These are phyloP conservation scores for Chrysophaeum taylorii DNA, from an alignment of 352 stramenopile genomes.

Conservation along the genomic window DNA sequence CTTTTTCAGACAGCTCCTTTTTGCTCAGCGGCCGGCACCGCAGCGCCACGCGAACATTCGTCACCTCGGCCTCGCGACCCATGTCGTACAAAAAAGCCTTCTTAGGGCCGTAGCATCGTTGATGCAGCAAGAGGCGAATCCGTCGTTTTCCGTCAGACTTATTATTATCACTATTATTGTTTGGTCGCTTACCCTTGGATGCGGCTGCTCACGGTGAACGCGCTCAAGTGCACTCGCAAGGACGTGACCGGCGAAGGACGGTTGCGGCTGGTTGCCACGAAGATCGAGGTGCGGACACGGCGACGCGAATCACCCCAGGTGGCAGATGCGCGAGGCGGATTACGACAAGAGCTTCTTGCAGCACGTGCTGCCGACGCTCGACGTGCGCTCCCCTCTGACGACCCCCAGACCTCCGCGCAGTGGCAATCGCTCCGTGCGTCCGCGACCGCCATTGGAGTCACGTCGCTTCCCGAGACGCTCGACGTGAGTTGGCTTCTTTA, in stretches of 20 bases:
- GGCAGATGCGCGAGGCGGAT: too few species aligned
- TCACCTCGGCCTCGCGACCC: neutral
- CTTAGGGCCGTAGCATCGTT: too few species aligned
- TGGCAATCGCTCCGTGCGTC: neutral
- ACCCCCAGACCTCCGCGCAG: too few species aligned
- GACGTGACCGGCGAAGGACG: neutral
- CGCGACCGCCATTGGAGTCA: neutral
- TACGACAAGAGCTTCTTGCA: neutral
- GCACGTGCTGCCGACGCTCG: neutral
- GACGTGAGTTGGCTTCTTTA: too few species aligned
- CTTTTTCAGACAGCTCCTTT: conserved; percentile 16
- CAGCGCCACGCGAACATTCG: conserved; percentile 19
- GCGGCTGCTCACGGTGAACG: conserved; percentile 9
- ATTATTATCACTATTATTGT: too few species aligned
- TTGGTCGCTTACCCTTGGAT: too few species aligned
- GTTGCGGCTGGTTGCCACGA: neutral
- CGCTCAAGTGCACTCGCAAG: neutral
- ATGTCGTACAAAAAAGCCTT: conserved; percentile 2
- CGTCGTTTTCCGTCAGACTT: too few species aligned
- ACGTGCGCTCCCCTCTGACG: too few species aligned
- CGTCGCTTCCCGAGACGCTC: neutral
- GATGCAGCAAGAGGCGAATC: too few species aligned
- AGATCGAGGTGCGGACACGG: neutral
- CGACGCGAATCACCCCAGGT: too few species aligned
- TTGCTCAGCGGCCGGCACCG: conserved; percentile 16